Conservation (phyloP, 2,329 filamentous ascomycete genomes). For the Nemania diffusa region DNA sequence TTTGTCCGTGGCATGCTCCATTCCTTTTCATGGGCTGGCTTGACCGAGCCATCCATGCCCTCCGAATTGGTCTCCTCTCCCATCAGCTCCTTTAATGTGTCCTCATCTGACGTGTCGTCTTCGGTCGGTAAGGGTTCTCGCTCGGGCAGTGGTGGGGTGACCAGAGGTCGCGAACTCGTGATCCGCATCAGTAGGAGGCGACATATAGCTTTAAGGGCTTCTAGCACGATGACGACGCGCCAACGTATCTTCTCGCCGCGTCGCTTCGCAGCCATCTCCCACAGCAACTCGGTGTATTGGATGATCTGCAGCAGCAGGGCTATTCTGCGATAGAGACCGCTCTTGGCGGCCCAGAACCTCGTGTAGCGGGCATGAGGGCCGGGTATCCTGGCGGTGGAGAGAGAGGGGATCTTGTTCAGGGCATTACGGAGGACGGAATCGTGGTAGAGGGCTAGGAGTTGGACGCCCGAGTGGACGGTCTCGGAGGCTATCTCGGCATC, state of each 20-base stretch:
- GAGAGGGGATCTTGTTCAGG: slow-evolving; percentile 69
- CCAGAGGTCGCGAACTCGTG: slow-evolving; percentile 82
- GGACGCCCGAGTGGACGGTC: slow-evolving; percentile 86
- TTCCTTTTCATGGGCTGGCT: slow-evolving; percentile 67
- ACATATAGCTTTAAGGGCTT: slow-evolving; percentile 87
- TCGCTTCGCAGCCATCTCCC: slow-evolving; percentile 95
- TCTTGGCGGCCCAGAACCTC: slow-evolving; percentile 71
- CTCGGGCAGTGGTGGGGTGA: slow-evolving; percentile 87
- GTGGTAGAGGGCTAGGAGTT: slow-evolving; percentile 92
- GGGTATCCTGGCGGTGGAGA: slow-evolving; percentile 63
- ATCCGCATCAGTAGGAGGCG: slow-evolving; percentile 81
- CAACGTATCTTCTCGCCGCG: slow-evolving; percentile 84
- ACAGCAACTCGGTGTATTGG: slow-evolving; percentile 93
- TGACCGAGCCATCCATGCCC: slow-evolving; percentile 57
- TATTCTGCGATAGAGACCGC: slow-evolving; percentile 79
- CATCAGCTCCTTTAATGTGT: slow-evolving; percentile 48
- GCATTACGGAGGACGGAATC: slow-evolving; percentile 80
- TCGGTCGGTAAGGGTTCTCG: slow-evolving; percentile 77
- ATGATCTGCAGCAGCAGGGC: slow-evolving; percentile 88
- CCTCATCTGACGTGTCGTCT: slow-evolving; percentile 63
- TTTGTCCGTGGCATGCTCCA: slow-evolving; percentile 98
- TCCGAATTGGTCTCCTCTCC: slow-evolving; percentile 51
- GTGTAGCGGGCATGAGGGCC: slow-evolving; percentile 73
- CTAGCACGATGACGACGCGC: slow-evolving; percentile 86
- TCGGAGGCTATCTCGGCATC: slow-evolving; percentile 97